Base-by-base conservation (phyloP, 352 stramenopile species). In the Pilasporangium apinafurcum region DNA sequence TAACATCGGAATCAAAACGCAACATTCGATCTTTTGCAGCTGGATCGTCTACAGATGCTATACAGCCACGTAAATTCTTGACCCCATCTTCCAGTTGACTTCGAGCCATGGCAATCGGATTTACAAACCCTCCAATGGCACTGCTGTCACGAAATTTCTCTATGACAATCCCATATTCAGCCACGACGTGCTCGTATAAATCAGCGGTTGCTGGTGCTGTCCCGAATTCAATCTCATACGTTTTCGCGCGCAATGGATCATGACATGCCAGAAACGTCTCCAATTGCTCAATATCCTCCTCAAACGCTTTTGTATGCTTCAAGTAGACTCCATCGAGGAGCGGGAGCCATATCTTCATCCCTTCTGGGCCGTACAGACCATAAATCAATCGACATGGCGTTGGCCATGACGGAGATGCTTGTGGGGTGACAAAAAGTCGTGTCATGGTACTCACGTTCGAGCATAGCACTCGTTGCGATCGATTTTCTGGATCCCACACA, bases 211-310 rank as follows among this genome's bases (percentile, higher is more conserved):
- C 65, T 1, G 71, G 65, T 0, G 71, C 77, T 0, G 72, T 82
- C 25, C 72, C 74, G 32, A 90, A 90, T 44, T 90, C 78, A 40
- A 87, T 85, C 44, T 85, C 78, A 49, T 86, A 85, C 12, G 77
- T 87, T 44, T 87, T 85, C 1, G 74, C 71, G n/a, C 81, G 73
- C 38, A 86, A 46, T n/a, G 82, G 82, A 29, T 93, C 82, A 32
- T 93, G 76, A 26, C 70, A 87, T 17, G 68, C 63, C 18, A 93
- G 44, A 39, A 93, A 93, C 1, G 69, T 87, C 37, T 85, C 55
- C 1, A 91, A 45, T 0, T 59, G 52, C 3, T 45, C 48, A 1
- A 41, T 39, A 32, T 89, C 76, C 1, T 69, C 48, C 38, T 83
- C 70, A 43, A 88, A 86, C 0, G 73, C 63, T 21, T 73, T 68